phyloP scores from a whole-genome alignment of 1,139 yeast species.

The Protomyces macrosporus region DNA sequence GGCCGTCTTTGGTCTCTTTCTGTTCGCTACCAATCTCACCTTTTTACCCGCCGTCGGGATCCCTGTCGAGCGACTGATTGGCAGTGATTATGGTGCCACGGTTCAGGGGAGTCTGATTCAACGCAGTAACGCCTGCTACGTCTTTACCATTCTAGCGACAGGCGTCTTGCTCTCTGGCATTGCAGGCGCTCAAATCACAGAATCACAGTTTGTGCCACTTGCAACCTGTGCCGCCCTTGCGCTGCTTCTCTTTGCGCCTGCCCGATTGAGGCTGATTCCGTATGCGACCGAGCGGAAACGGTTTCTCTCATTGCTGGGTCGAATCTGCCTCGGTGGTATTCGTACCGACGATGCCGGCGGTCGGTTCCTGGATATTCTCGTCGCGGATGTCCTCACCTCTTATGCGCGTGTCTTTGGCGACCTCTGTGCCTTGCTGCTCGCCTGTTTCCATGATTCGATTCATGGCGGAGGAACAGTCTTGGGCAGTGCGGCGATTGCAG shows the following conservation, averaged over 20 bases:
- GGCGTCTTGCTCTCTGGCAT: neutral
- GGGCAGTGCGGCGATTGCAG: conserved; percentile 44
- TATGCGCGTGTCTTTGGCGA: conserved; percentile 73
- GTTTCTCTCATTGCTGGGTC: conserved; percentile 31
- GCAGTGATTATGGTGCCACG: conserved; percentile 31
- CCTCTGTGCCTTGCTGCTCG: conserved; percentile 40
- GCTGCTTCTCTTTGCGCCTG: conserved; percentile 36
- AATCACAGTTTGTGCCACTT: conserved; percentile 35
- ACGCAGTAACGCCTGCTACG: neutral
- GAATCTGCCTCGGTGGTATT: conserved; percentile 55
- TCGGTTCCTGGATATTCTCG: conserved; percentile 70
- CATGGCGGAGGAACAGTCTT: conserved; percentile 28
- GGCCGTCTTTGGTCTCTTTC: conserved; percentile 39
- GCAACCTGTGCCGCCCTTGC: conserved; percentile 37
- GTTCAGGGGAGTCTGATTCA: neutral
- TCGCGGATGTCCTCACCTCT: conserved; percentile 77
- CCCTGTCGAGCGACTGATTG: conserved; percentile 32
- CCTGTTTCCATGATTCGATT: conserved; percentile 41
- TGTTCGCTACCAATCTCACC: conserved; percentile 39
- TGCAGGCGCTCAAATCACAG: neutral
- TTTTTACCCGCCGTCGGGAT: conserved; percentile 13
- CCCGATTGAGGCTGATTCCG: conserved; percentile 25
- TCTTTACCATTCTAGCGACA: neutral
- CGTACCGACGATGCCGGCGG: conserved; percentile 41
- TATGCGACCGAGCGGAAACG: conserved; percentile 36